Base-by-base conservation (phyloP, 108 stramenopile genomes). In the Stephanodiscus triporus region DNA sequence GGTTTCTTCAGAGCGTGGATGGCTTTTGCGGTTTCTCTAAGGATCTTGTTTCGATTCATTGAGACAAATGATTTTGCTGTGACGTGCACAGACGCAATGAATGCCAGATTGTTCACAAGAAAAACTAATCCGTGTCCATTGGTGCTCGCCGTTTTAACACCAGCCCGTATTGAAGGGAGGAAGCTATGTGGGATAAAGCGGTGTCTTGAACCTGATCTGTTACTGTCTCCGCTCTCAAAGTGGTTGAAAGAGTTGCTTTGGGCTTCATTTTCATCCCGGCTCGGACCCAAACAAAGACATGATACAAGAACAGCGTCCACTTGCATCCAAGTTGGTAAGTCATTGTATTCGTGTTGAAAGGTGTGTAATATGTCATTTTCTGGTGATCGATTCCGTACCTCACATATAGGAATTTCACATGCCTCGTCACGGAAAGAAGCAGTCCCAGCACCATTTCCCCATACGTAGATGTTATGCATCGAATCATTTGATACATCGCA, bases 221-320 rank as follows among this genome's bases (percentile, higher is more conserved):
- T 27, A 8, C 20, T 60, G 57, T 48, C 64, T 56, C 63, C 56
- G 20, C 36, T 32, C 13, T 49, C 43, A 49, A 1, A 13, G 24
- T 75, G 54, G 42, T 29, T 50, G 47, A 16, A 66, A 34, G 24
- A 17, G 20, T 5, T 51, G 43, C 47, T 51, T 62, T 32, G 48
- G 43, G 27, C 30, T 22, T 32, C 37, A 47, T 48, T 34, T 38
- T 29, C 37, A 10, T 60, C 63, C 54, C 20, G 14, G 8, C 16
- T 30, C 36, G 59, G 67, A 40, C 84, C 78, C 37, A 89, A n/a
- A 68, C 87, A 90, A 42, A 88, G 58, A 49, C 86, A 85, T 4
- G 89, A 87, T 20, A 90, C 81, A 27, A 84, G 47, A 17, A 73
- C 76, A 7, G 62, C 68, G 29, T 80, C 67, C 34, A 90, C 63